phyloP scores from a whole-genome alignment of 2,329 filamentous ascomycete genomes.

The Verticillium zaregamsianum region DNA sequence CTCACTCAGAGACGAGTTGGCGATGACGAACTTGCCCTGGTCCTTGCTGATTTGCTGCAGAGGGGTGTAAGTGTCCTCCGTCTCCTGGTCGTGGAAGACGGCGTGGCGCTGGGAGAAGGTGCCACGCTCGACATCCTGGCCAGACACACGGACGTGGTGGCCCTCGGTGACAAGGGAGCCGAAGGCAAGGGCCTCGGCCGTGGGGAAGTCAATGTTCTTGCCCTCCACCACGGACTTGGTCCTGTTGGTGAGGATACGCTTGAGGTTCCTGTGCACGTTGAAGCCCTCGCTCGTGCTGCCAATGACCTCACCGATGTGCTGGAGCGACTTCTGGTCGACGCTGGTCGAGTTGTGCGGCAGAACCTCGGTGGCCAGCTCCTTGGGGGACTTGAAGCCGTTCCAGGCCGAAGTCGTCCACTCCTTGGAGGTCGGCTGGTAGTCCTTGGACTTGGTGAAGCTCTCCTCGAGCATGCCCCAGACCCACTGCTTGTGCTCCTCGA shows the following conservation, averaged over 20 bases:
- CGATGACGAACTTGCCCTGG: constrained; percentile 93
- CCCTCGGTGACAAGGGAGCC: constrained; percentile 88
- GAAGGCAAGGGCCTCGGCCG: constrained; percentile 92
- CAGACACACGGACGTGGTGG: constrained; percentile 94
- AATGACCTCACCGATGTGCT: constrained; percentile 79
- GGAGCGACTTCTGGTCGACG: constrained; percentile 66
- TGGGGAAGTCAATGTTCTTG: constrained; percentile 95
- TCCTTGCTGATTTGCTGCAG: constrained; percentile 84
- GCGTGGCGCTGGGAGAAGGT: constrained; percentile 98
- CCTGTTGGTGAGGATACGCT: constrained; percentile 86
- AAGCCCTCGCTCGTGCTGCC: constrained; percentile 79
- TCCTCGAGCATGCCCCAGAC: constrained; percentile 99
- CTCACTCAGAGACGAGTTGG: constrained; percentile 82
- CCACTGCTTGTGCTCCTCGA: constrained; percentile 99
- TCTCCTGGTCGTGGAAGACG: constrained; percentile 97
- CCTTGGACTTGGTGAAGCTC: constrained; percentile 94
- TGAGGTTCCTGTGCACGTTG: constrained; percentile 88
- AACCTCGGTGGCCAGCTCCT: constrained; percentile 92
- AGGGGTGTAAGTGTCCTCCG: constrained; percentile 86
- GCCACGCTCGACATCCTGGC: constrained; percentile 98
- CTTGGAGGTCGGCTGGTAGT: constrained; percentile 93
- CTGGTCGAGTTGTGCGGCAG: constrained; percentile 87
- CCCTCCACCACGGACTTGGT: constrained; percentile 91
- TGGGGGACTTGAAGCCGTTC: constrained; percentile 99
- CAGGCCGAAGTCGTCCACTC: constrained; percentile 98